These are phyloP conservation scores for Hypoxylon sp. DNA, from an alignment of 2,329 filamentous ascomycete genomes.

Conservation along the genomic window DNA sequence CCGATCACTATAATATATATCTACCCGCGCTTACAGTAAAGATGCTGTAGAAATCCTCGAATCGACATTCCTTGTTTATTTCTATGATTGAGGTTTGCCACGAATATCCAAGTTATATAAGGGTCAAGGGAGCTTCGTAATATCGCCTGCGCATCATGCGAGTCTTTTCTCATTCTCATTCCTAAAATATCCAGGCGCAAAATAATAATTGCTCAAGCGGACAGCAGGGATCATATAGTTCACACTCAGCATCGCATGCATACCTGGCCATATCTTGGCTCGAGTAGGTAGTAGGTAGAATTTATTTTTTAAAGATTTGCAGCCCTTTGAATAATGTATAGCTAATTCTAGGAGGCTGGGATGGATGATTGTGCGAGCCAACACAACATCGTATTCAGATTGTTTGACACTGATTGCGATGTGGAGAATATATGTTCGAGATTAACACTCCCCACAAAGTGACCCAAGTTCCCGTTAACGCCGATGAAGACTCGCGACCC, in stretches of 20 bases:
- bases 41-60: background rate
- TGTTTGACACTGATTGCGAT: slow-evolving; percentile 3
- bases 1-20: slow-evolving; percentile 19
- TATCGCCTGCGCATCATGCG: background rate
- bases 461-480: slow-evolving; percentile 21
- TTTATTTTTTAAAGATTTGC: background rate
- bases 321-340: background rate
- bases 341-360: background rate
- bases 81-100: background rate
- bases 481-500: slow-evolving; percentile 22
- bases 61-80: background rate
- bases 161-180: background rate
- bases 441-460: background rate
- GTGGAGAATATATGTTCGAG: slow-evolving; percentile 6
- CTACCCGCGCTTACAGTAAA: slow-evolving; percentile 1
- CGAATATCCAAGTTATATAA: background rate
- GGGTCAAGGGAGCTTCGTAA: background rate
- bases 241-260: background rate
- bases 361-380: background rate
- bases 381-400: background rate
- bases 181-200: background rate
- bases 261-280: background rate
- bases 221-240: background rate
- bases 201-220: background rate
- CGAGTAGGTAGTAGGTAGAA: background rate